Evolutionary conservation across 257 asterid genomes (phyloP).

Genomic region (Nicotiana knightiana): DNA sequence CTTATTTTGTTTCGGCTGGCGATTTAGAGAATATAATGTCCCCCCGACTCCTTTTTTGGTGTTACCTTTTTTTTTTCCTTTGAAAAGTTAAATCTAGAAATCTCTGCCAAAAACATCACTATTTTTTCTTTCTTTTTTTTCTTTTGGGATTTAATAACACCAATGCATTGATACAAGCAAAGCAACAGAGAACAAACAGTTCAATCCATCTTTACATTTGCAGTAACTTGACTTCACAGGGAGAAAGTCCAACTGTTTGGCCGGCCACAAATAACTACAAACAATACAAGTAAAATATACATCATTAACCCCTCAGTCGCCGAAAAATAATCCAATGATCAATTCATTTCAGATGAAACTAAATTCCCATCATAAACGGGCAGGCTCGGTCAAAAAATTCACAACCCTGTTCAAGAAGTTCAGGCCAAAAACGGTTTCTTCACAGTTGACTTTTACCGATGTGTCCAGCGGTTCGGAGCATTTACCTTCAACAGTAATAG

Average conservation of each 20-base stretch:
- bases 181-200: background rate
- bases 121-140: background rate
- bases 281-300: background rate
- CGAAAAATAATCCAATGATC: background rate
- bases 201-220: background rate
- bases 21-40: background rate
- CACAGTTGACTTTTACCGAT: conserved; percentile 72
- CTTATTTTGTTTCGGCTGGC: background rate
- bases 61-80: background rate
- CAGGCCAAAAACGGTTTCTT: conserved; percentile 91
- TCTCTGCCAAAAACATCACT: background rate
- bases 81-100: background rate
- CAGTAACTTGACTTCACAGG: background rate
- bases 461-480: conserved; percentile 70
- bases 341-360: background rate
- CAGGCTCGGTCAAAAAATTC: conserved; percentile 63
- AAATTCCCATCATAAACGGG: conserved; percentile 13
- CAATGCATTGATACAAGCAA: background rate
- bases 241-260: background rate
- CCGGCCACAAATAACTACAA: background rate
- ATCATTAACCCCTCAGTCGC: background rate
- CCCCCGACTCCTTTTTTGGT: background rate
- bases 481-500: conserved; percentile 68
- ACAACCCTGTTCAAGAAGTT: conserved; percentile 84
- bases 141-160: background rate